Evolutionary conservation across 176 grass and related monocot species (phyloP).

Genomic region (Ananas comosus): DNA sequence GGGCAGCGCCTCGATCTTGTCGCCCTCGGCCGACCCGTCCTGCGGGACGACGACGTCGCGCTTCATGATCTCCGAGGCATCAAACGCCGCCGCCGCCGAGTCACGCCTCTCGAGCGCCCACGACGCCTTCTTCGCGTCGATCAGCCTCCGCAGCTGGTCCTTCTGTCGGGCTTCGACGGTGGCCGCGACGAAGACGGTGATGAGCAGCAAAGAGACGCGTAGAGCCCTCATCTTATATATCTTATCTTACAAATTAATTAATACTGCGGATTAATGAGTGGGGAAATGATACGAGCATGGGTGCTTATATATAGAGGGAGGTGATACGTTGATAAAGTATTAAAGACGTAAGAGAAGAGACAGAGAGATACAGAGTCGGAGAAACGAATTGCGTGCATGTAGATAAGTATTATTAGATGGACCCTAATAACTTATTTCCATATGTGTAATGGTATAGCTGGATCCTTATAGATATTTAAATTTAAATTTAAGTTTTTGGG

Average conservation of each 20-base stretch:
- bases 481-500: no score
- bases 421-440: no score
- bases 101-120: background rate
- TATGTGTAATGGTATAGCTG: no score
- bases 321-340: no score
- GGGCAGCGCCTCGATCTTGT: slow-evolving; percentile 41
- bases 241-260: background rate
- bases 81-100: background rate
- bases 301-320: no score
- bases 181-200: background rate
- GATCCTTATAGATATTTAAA: no score
- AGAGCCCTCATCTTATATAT: slow-evolving; percentile 9
- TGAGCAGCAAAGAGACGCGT: slow-evolving; percentile 1
- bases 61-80: background rate
- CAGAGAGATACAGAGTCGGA: background rate
- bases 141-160: slow-evolving; percentile 12
- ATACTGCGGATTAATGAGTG: background rate
- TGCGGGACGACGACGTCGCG: background rate
- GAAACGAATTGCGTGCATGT: background rate
- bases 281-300: no score
- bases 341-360: no score
- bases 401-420: background rate
- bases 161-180: slow-evolving; percentile 20
- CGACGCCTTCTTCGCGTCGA: slow-evolving; percentile 16
- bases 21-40: slow-evolving; percentile 29